Conservation (phyloP, 148 eudicot species). For the Camellia sinensis region DNA sequence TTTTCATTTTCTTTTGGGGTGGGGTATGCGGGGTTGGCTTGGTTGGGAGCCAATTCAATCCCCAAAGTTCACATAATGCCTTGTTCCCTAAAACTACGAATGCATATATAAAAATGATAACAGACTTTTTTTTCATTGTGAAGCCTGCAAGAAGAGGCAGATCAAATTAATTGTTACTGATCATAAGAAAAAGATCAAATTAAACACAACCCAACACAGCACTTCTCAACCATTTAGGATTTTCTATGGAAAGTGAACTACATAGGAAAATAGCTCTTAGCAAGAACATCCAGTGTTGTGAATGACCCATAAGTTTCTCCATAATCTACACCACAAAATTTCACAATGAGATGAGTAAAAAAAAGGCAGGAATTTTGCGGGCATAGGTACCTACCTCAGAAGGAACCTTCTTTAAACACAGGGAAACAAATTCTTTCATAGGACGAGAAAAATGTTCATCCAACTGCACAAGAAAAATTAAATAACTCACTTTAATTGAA, state of each 20-base stretch:
- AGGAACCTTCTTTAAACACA: slow-evolving; percentile 81
- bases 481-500: slow-evolving; percentile 10
- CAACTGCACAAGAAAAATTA: slow-evolving; percentile 54
- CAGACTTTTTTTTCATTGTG: too few relatives aligned
- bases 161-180: too few relatives aligned
- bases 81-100: too few relatives aligned
- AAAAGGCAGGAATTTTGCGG: slow-evolving; percentile 1
- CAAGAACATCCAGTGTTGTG: background rate
- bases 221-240: background rate
- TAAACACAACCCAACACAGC: too few relatives aligned
- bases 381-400: slow-evolving; percentile 57
- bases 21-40: too few relatives aligned
- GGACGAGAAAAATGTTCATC: slow-evolving; percentile 97
- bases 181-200: too few relatives aligned
- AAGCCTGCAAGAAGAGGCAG: too few relatives aligned
- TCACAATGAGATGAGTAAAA: background rate
- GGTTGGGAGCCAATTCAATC: too few relatives aligned
- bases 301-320: background rate
- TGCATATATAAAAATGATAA: too few relatives aligned
- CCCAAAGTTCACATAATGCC: too few relatives aligned
- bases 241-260: background rate
- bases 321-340: background rate
- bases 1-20: too few relatives aligned
- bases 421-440: slow-evolving; percentile 83
- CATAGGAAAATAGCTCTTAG: background rate